Conservation (phyloP, 805 yeast genomes). For the Monosporozyma unispora region DNA sequence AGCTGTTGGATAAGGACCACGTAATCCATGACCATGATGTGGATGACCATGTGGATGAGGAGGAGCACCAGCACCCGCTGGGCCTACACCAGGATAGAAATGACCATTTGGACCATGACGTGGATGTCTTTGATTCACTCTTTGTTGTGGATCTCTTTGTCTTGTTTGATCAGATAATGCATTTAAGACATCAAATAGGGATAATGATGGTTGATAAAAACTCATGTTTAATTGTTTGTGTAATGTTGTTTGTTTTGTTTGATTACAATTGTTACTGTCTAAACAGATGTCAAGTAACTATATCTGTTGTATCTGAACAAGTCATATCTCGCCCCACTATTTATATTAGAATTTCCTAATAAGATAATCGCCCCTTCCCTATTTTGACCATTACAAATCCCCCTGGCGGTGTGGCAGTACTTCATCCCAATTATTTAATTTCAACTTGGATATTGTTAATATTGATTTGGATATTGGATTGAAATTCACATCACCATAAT, state of each 20-base stretch:
- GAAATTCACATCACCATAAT: not conserved
- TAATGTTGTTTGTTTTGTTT: not conserved
- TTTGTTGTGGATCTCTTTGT: conserved; percentile 9
- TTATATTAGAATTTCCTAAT: too few relatives aligned
- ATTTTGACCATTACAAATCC: too few relatives aligned
- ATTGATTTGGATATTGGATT: too few relatives aligned
- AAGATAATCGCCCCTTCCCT: too few relatives aligned
- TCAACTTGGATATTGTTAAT: too few relatives aligned
- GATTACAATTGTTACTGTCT: not conserved
- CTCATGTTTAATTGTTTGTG: conserved; percentile 14
- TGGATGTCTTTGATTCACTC: not conserved
- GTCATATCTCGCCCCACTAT: too few relatives aligned
- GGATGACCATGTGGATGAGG: conserved; percentile 2
- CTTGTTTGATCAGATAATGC: conserved; percentile 20
- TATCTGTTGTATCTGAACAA: too few relatives aligned
- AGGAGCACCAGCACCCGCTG: too few relatives aligned
- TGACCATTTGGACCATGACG: conserved; percentile 1
- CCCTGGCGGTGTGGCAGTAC: too few relatives aligned
- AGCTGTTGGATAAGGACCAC: conserved; percentile 1
- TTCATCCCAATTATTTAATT: too few relatives aligned
- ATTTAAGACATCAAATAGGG: conserved; percentile 23
- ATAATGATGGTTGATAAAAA: conserved; percentile 26
- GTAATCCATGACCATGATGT: not conserved
- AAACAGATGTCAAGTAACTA: not conserved
- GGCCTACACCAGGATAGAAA: too few relatives aligned